Base-by-base conservation (phyloP, 176 grass and related monocot species). In the Paspalum notatum region DNA sequence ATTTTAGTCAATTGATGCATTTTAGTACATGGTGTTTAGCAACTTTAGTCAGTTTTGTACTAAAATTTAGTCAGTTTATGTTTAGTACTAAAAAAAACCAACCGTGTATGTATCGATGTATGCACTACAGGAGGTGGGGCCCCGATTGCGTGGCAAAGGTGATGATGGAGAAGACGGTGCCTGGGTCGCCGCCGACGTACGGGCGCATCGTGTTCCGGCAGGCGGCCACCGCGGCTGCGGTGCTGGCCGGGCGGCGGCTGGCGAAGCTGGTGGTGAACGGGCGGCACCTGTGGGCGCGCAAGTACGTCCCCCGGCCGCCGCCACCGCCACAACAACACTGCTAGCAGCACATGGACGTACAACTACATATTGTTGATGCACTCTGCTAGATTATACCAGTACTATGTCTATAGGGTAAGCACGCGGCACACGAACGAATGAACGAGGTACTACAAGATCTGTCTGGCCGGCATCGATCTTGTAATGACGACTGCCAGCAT, bases 191-290 rank as follows among this genome's bases (percentile, higher is more conserved):
- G 52, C 90, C 93, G 20, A 75, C 82, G 59, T 90, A 95, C 54
- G 93, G 93, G 8, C 79, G 79, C 74, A 76, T 92, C 20, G 79
- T 83, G 74, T 78, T 95, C 81, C 83, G 62, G 47, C 54, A 43
- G 0, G 84, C 83, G 9, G 39, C 74, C 1, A 78, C 64, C 15
- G 62, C 74, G 3, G 53, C n/a, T 13, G 84, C 88, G 8, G 89
- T 91, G 66, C 57, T 95, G 6, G 52, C 76, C 32, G 89, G 84
- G 12, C 71, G 66, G 52, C 80, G 27, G 27, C 76, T 89, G 43
- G 92, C 80, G 11, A 94, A 91, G 84, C 88, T 91, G 44, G 8
- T 82, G 66, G 83, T 94, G 68, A 87, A 91, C n/a, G 81, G 92
- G 16, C 78, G 89, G 9, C 87, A 94, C 9, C 27, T 94, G 7